Percentiles rank a stretch among this genome's conserved stretches.
Evolutionary conservation across 2,329 filamentous ascomycete genomes (phyloP).

Genomic region (Botrytis galanthina): DNA sequence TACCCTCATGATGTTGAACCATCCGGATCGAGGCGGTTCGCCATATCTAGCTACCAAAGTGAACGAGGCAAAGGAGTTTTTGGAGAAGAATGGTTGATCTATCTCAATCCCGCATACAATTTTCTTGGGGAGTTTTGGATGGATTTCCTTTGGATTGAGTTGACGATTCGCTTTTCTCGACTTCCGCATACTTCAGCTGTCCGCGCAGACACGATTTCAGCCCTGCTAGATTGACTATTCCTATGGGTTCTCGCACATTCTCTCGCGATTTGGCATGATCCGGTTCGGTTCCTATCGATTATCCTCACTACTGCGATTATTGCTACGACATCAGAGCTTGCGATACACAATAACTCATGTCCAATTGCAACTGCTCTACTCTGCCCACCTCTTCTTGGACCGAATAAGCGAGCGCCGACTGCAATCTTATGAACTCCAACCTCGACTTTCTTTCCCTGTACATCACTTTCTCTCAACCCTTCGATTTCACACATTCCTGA

Average conservation of each 20-base stretch:
- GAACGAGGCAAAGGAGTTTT: slow-evolving; percentile 95
- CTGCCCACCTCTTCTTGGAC: neutral
- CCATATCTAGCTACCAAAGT: slow-evolving; percentile 97
- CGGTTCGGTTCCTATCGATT: neutral
- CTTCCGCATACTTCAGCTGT: neutral
- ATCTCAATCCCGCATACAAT: neutral
- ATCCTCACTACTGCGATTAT: neutral
- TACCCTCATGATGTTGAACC: slow-evolving; percentile 94
- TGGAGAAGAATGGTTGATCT: slow-evolving; percentile 66
- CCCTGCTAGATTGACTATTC: neutral
- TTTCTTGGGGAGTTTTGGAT: slow-evolving; percentile 16
- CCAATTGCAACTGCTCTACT: neutral
- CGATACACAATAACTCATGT: neutral
- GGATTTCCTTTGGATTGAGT: neutral
- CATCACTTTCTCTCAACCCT: neutral
- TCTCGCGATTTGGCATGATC: neutral
- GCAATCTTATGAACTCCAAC: neutral
- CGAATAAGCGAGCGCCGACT: neutral
- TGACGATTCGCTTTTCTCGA: neutral
- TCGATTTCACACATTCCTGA: neutral
- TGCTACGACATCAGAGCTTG: neutral
- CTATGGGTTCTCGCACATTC: neutral
- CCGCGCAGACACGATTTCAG: neutral
- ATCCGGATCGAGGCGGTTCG: slow-evolving; percentile 94
- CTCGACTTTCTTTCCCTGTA: neutral